Evolutionary conservation across 768 basidiomycete species (phyloP), one percentile per base, ranked within the genome.

Genomic region (Lentinula guzmanii): DNA sequence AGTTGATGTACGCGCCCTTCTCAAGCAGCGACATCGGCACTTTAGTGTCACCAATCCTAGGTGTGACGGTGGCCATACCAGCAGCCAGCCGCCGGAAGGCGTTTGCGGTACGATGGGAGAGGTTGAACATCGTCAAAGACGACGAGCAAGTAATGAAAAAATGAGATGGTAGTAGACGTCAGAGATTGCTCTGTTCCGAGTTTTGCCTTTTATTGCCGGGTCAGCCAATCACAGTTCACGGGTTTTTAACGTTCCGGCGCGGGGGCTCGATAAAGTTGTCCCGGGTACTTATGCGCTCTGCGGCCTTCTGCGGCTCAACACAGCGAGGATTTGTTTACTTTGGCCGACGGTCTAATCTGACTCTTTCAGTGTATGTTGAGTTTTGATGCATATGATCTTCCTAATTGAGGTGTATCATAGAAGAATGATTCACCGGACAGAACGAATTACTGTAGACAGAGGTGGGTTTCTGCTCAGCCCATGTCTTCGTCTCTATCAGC

Each of bases 21-120:
- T 94, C 92, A 65, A 93, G 84, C 65, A 88, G 79, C 42, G 90
- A 92, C 91, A 94, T 93, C 66, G 90, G 76, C 60, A 95, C 93
- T 77, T 93, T 92, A 62, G 89, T 93, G 72, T 93, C 91, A 62
- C 92, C 92, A 67, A 95, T 95, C 68, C 90, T 81, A 51, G 86
- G 80, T 5, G 85, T 80, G 70, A 81, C 87, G 68, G 91, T 93
- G 70, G 93, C 92, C 88, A 94, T 88, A 42, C 89, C 89, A 58
- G 82, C 82, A 62, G 80, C 80, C 66, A 81, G 42, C 58, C 81
- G 81, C 75, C 80, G 78, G 65, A 83, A 67, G 35, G 79, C 83
- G 73, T 77, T 72, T 52, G 82, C 80, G 63, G 83, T 79, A 74
- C 79, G 76, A 63, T 77, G 76, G 52, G 84, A 75, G 72, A 85